phyloP scores from a whole-genome alignment of 177 flowering plant genomes.

The Vitis hybrid region DNA sequence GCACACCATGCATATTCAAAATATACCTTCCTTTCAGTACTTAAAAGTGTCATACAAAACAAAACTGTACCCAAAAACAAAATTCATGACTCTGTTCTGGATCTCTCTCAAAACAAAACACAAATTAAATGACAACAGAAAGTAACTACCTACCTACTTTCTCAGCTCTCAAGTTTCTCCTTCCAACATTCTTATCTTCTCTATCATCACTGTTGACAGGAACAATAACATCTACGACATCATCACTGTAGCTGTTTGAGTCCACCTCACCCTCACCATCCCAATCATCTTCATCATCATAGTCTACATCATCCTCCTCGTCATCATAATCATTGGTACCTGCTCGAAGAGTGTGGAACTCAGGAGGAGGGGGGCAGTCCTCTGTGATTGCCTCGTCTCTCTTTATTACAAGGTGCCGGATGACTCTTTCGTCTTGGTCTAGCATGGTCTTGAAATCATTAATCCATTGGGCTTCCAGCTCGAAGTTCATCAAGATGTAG shows the following conservation, averaged over 20 bases:
- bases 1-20: no score
- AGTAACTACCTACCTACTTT: constrained; percentile 28
- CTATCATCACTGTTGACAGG: background rate
- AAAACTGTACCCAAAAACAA: background rate
- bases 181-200: constrained; percentile 11
- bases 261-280: constrained; percentile 16
- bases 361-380: constrained; percentile 89
- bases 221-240: constrained; percentile 9
- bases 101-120: background rate
- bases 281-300: constrained; percentile 41
- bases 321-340: constrained; percentile 44
- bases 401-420: constrained; percentile 91
- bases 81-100: background rate
- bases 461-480: constrained; percentile 79
- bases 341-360: constrained; percentile 62
- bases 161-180: constrained; percentile 27
- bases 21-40: no score
- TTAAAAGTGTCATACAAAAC: no score
- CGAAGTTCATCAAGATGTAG: constrained; percentile 92
- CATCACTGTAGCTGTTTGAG: constrained; percentile 13
- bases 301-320: constrained; percentile 35
- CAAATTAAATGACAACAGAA: background rate
- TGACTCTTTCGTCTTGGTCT: constrained; percentile 89
- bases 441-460: constrained; percentile 86
- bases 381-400: constrained; percentile 74